phyloP scores from a whole-genome alignment of 2,329 filamentous ascomycete species.

The Hymenoscyphus infarciens region DNA sequence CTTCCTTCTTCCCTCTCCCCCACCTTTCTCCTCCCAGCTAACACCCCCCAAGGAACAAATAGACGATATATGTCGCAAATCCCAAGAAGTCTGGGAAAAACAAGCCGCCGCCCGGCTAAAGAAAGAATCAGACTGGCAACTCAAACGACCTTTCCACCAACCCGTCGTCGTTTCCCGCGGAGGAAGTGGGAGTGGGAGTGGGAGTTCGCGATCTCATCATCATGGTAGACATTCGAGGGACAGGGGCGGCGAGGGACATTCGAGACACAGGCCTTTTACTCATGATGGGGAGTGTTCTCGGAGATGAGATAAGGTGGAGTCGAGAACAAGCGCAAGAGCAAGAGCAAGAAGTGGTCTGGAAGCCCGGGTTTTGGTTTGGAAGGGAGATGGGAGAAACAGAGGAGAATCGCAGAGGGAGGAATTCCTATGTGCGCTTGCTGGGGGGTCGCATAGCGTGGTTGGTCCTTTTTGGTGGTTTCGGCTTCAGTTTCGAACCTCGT shows the following conservation, averaged over 20 bases:
- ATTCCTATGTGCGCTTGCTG: neutral
- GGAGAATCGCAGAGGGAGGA: neutral
- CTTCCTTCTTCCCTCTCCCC: constrained; percentile 5
- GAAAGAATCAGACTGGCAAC: constrained; percentile 44
- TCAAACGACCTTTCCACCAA: constrained; percentile 56
- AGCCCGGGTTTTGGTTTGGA: neutral
- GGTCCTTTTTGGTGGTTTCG: neutral
- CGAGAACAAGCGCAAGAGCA: too few relatives aligned
- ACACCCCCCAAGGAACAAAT: constrained; percentile 51
- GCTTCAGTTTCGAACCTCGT: neutral
- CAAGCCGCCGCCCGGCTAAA: constrained; percentile 48
- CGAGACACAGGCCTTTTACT: neutral
- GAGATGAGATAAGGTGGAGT: neutral
- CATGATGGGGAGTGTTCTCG: neutral
- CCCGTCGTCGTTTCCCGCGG: constrained; percentile 49
- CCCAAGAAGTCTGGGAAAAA: constrained; percentile 54
- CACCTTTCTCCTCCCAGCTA: constrained; percentile 10
- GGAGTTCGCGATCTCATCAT: constrained; percentile 1
- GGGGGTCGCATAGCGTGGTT: neutral
- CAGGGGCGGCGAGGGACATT: neutral
- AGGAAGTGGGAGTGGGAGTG: constrained; percentile 20
- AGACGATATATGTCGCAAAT: constrained; percentile 59
- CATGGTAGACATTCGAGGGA: neutral
- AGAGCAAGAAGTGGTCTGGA: neutral
- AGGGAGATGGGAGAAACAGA: neutral